These are phyloP conservation scores for Panicum miliaceum DNA, from an alignment of 176 grass and related monocot genomes.

Conservation along the genomic window DNA sequence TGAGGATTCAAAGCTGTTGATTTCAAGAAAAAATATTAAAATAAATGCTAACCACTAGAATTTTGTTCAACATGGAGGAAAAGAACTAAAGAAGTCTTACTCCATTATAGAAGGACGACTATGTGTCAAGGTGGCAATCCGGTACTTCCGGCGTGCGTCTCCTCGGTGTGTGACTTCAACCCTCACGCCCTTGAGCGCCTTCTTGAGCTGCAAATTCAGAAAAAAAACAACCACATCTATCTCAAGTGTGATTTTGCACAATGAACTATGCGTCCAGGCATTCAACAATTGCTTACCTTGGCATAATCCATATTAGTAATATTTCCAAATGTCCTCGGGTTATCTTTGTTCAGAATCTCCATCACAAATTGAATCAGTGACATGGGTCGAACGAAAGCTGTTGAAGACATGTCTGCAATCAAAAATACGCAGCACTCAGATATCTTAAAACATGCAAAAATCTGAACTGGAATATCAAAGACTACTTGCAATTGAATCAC, in stretches of 20 bases:
- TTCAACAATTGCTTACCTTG: slow-evolving; percentile 40
- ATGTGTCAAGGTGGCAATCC: slow-evolving; percentile 42
- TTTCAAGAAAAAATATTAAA: slow-evolving; percentile 9
- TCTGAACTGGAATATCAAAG: not conserved
- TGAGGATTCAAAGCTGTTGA: slow-evolving; percentile 42
- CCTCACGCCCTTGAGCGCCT: slow-evolving; percentile 55
- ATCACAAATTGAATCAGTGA: slow-evolving; percentile 48
- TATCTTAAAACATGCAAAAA: not conserved
- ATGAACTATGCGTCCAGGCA: not conserved
- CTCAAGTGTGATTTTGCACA: not conserved
- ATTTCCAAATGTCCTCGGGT: not conserved
- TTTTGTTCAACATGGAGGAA: not conserved
- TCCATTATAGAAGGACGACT: slow-evolving; percentile 19
- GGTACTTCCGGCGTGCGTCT: slow-evolving; percentile 38
- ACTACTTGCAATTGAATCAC: not conserved
- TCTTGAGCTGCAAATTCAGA: slow-evolving; percentile 55
- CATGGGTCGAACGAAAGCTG: slow-evolving; percentile 58
- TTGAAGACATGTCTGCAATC: slow-evolving; percentile 60
- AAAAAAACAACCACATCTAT: not conserved
- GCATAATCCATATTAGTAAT: slow-evolving; percentile 38
- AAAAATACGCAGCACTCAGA: not conserved
- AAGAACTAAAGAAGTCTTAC: slow-evolving; percentile 32
- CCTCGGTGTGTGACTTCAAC: slow-evolving; percentile 65
- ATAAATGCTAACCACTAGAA: not conserved
- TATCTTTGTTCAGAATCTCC: slow-evolving; percentile 38